Base-by-base conservation (phyloP, 2,329 filamentous ascomycete species). In the Neoascochyta sp. region DNA sequence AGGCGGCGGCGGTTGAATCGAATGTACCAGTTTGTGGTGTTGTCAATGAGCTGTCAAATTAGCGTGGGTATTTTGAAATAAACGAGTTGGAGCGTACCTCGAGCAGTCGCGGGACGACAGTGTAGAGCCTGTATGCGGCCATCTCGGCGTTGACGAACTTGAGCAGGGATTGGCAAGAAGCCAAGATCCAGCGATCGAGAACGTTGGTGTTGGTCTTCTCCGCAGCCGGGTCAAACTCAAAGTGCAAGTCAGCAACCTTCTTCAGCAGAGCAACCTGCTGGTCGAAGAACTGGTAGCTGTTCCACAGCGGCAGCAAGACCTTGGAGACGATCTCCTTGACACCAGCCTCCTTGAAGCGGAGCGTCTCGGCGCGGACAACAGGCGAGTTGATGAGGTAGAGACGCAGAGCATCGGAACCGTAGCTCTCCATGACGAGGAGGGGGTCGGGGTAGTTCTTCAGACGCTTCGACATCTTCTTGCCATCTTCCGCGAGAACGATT, bases 21-120 rank as follows among this genome's bases (percentile, higher is more conserved):
- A 61, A 95, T 95, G 66, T 95, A 95, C 89, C 89, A 95, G 66
- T 96, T 96, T n/a, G 89, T 95, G 4, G 86, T 88, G 65, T 93
- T 88, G 54, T 95, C 90, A 45, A 95, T 93, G 53, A 94, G 75
- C 56, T 57, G 27, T 3, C 2, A 5, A 17, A 23, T 50, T 19
- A 53, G 42, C 11, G 24, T 7, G 7, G 11, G 8, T 6, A 16
- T 18, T 8, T 7, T 9, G 5, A 5, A n/a, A n/a, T 1, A 22
- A 28, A 7, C 5, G 10, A 5, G 2, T 35, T 17, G 15, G 3
- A 9, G 12, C 6, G 15, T 37, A 56, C 52, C 19, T 75, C 76
- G 11, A 94, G 74, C 38, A 96, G 68, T 42, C 85, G 76, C 6
- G 89, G 89, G 24, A 95, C 88, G 24, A 96, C 90, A 1, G 89